Conservation (phyloP, 1,284 basidiomycete genomes). For the Heliocybe sulcata region DNA sequence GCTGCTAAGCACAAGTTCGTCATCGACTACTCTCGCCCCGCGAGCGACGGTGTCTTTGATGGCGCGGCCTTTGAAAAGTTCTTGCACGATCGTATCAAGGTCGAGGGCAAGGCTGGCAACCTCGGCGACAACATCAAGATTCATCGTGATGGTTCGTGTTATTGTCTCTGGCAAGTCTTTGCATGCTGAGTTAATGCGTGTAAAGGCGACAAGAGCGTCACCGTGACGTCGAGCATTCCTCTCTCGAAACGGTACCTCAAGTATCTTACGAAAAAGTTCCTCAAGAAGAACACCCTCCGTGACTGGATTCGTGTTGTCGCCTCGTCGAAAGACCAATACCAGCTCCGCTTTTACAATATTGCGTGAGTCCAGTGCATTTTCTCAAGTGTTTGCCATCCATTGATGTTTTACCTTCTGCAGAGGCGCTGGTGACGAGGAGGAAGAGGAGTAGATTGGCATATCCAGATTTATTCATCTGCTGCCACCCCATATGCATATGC, state of each 20-base stretch:
- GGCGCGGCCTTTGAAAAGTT: slow-evolving; percentile 89
- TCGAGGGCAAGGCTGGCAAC: slow-evolving; percentile 74
- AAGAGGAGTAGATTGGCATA: slow-evolving; percentile 35
- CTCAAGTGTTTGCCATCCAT: neutral
- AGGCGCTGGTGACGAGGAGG: slow-evolving; percentile 38
- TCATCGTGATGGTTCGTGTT: slow-evolving; percentile 65
- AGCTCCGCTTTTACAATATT: slow-evolving; percentile 92
- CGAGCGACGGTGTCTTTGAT: slow-evolving; percentile 86
- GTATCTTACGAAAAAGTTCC: slow-evolving; percentile 94
- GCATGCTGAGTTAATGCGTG: neutral
- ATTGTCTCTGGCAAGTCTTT: slow-evolving; percentile 7
- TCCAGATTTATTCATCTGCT: slow-evolving; percentile 3
- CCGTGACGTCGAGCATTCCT: slow-evolving; percentile 74
- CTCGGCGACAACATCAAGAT: slow-evolving; percentile 84
- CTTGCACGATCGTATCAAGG: slow-evolving; percentile 92
- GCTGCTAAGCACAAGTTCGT: slow-evolving; percentile 85
- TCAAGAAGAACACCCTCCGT: slow-evolving; percentile 84
- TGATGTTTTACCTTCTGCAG: slow-evolving; percentile 11
- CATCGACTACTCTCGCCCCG: slow-evolving; percentile 93
- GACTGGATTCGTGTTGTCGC: slow-evolving; percentile 91
- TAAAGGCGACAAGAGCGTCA: slow-evolving; percentile 68
- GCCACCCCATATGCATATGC: slow-evolving; percentile 6
- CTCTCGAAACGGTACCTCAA: slow-evolving; percentile 93
- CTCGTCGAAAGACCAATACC: slow-evolving; percentile 83
- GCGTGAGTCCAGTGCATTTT: slow-evolving; percentile 48